phyloP scores from a whole-genome alignment of 257 asterid genomes.

The Mentha longifolia region DNA sequence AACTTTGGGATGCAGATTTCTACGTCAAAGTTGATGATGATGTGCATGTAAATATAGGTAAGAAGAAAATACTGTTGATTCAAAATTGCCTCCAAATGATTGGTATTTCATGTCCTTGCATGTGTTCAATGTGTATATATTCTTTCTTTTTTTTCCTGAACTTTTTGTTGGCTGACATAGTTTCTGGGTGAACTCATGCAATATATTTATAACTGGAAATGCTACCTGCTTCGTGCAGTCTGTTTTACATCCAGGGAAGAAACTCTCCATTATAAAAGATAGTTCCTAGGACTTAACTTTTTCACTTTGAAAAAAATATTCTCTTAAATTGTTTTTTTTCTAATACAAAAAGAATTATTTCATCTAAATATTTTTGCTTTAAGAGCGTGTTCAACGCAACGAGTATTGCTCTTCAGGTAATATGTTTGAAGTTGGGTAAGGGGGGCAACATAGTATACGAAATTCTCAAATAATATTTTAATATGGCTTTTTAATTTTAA shows the following conservation, averaged over 20 bases:
- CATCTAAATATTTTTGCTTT: too few species aligned
- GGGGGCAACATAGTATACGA: neutral
- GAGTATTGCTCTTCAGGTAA: too few species aligned
- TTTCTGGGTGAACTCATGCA: neutral
- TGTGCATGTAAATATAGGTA: slow-evolving; percentile 90
- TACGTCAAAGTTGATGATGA: slow-evolving; percentile 93
- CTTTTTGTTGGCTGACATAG: slow-evolving; percentile 4
- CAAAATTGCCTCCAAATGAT: neutral
- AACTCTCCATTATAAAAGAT: too few species aligned
- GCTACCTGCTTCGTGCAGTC: slow-evolving; percentile 1
- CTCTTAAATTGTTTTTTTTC: too few species aligned
- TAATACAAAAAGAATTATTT: too few species aligned
- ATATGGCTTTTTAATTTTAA: neutral
- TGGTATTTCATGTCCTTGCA: neutral
- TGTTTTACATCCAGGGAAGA: neutral
- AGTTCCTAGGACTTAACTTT: too few species aligned
- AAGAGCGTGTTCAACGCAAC: too few species aligned
- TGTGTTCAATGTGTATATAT: slow-evolving; percentile 5
- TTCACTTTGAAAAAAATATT: too few species aligned
- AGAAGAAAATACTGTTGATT: slow-evolving; percentile 11
- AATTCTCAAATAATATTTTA: neutral
- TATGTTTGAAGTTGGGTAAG: neutral
- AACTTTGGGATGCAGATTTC: slow-evolving; percentile 90
- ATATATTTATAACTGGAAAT: neutral
- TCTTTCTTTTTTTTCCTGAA: neutral